Base-by-base conservation (phyloP, 257 asterid genomes). In the Jasminum sambac region DNA sequence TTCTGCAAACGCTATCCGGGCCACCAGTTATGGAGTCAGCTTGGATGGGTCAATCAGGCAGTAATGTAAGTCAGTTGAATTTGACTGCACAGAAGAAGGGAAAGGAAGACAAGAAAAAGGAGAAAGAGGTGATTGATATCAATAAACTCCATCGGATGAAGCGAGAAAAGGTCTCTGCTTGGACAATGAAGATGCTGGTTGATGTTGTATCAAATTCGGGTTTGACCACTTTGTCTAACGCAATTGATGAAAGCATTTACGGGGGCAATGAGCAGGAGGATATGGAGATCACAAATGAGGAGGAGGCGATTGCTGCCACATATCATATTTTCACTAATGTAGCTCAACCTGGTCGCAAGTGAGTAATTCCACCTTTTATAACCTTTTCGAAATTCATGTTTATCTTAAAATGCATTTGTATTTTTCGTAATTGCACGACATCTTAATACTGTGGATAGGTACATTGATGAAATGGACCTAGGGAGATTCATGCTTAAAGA, bases 151-250 rank as follows among this genome's bases (percentile, higher is more conserved):
- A 90, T 68, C 82, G 71, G 72, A 90, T 92, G 96, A 92, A 87
- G 80, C 88, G 82, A 61, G 96, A 84, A 36, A 92, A 92, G 82
- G 96, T 92, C 69, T 81, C 96, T 5, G 90, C 98, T 17, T 90
- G 95, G 96, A 92, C 98, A n/a, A 85, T 92, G 92, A 90, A 90
- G 68, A 88, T 77, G 95, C 77, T 90, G 43, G 85, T 90, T 37
- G 96, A 90, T 66, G 83, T 76, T 66, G 83, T 92, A 77, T 81
- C 92, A 37, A 86, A 81, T 79, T 82, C 98, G 0, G 96, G 96
- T 26, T 80, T 90, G 66, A 71, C 91, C 60, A 88, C 96, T 67
- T 75, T 92, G 66, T 88, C 96, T 0, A 81, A 84, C 72, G 72
- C 83, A 37, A 78, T 92, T 3, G 96, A 79, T 55, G 91, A 85